Conservation (phyloP, 2,329 filamentous ascomycete genomes). For the Neonectria punicea region DNA sequence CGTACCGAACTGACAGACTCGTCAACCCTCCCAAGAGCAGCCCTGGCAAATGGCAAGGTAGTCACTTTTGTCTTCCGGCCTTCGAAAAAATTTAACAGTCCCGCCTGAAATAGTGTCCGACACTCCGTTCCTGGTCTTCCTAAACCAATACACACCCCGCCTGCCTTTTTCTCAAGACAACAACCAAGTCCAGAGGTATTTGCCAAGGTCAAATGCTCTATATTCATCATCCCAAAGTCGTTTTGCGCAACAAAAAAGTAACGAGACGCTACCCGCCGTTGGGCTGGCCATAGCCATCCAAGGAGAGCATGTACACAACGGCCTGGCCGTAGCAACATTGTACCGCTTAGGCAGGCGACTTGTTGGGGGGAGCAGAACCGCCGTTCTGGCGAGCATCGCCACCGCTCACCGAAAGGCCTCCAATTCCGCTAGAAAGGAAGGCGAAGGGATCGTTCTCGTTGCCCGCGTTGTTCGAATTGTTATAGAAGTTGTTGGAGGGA, state of each 20-base stretch:
- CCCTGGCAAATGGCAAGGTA: conserved; percentile 45
- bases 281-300: conserved; percentile 38
- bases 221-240: conserved; percentile 57
- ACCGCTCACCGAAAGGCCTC: conserved; percentile 76
- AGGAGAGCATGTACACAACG: conserved; percentile 43
- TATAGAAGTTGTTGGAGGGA: conserved; percentile 65
- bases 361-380: conserved; percentile 64
- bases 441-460: conserved; percentile 80
- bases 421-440: conserved; percentile 80
- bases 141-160: conserved; percentile 50
- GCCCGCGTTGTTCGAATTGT: conserved; percentile 70
- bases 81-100: conserved; percentile 48
- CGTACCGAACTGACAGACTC: conserved; percentile 44
- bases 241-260: conserved; percentile 41
- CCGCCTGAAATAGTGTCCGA: conserved; percentile 52
- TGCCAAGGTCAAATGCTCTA: conserved; percentile 59
- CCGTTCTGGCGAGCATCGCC: conserved; percentile 72
- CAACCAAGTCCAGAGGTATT: conserved; percentile 55
- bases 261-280: conserved; percentile 39
- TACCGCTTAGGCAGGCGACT: conserved; percentile 65
- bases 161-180: conserved; percentile 53
- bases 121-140: conserved; percentile 52
- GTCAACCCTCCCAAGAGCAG: conserved; percentile 48
- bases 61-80: conserved; percentile 56
- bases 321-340: conserved; percentile 35